phyloP scores from a whole-genome alignment of 176 grass and related monocot genomes.

The Triticum monococcum region DNA sequence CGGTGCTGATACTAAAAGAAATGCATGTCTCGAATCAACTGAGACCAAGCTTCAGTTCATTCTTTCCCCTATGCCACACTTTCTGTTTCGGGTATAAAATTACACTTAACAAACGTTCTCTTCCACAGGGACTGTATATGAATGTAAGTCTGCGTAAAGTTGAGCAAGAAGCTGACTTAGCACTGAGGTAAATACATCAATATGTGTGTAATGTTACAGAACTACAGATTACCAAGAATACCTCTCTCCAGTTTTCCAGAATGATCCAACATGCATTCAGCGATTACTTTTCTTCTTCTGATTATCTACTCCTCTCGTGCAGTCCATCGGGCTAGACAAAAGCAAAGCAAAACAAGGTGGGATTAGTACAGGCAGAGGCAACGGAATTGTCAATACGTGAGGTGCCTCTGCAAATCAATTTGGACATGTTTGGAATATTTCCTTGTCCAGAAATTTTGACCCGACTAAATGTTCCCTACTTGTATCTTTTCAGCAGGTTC shows the following conservation, averaged over 20 bases:
- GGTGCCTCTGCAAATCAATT: neutral
- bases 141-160: slow-evolving; percentile 61
- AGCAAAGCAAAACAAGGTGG: neutral
- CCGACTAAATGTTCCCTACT: neutral
- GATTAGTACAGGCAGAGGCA: neutral
- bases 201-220: neutral
- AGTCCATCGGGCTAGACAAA: slow-evolving; percentile 13
- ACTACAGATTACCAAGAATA: neutral
- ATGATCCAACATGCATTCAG: neutral
- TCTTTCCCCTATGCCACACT: neutral
- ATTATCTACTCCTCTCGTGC: neutral
- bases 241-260: neutral
- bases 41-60: neutral
- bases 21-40: neutral
- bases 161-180: slow-evolving; percentile 50
- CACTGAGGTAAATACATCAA: slow-evolving; percentile 44
- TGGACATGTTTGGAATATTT: neutral
- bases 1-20: neutral
- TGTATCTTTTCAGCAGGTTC: neutral
- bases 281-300: neutral
- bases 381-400: slow-evolving; percentile 1
- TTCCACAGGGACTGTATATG: slow-evolving; percentile 79
- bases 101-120: neutral
- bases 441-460: neutral
- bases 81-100: slow-evolving; percentile 6